phyloP scores from a whole-genome alignment of 202 grass and related monocot species.

The Digitaria exilis region DNA sequence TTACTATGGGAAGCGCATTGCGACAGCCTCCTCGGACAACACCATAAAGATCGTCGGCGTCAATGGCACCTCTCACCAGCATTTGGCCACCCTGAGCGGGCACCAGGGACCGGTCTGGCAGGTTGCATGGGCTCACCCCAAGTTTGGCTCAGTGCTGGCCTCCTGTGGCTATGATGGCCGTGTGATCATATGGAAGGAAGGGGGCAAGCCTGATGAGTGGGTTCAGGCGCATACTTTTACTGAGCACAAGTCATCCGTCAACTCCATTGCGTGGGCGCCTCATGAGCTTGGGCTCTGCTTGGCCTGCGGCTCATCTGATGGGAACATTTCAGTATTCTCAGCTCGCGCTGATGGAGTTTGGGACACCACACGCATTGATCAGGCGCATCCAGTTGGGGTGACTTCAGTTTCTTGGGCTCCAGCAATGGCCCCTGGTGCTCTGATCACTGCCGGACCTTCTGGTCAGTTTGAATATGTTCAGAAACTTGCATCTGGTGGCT shows the following conservation, averaged over 20 bases:
- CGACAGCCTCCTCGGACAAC: conserved; percentile 69
- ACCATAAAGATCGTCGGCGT: conserved; percentile 54
- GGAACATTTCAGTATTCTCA: conserved; percentile 58
- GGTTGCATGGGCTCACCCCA: not conserved
- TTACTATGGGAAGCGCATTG: conserved; percentile 76
- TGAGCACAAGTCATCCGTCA: conserved; percentile 73
- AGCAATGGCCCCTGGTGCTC: conserved; percentile 61
- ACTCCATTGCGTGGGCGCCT: conserved; percentile 70
- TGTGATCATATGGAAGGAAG: conserved; percentile 84
- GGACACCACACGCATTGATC: conserved; percentile 55
- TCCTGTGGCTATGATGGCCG: conserved; percentile 67
- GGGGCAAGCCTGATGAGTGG: conserved; percentile 41
- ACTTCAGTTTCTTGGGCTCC: conserved; percentile 69
- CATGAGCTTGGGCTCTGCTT: conserved; percentile 70
- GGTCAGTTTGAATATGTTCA: conserved; percentile 40
- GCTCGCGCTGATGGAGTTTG: conserved; percentile 52
- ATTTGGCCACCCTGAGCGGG: conserved; percentile 20
- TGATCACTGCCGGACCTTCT: conserved; percentile 28
- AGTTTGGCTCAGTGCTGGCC: conserved; percentile 11
- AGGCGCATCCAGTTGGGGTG: conserved; percentile 65
- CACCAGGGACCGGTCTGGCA: conserved; percentile 20
- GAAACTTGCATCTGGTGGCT: conserved; percentile 67
- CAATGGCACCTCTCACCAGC: conserved; percentile 13
- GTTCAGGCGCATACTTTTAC: conserved; percentile 40
- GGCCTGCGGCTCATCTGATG: conserved; percentile 63